Evolutionary conservation across 306 rosid genomes (phyloP), one percentile per base, ranked within the genome.

Genomic region (Pachyrhizus erosus): DNA sequence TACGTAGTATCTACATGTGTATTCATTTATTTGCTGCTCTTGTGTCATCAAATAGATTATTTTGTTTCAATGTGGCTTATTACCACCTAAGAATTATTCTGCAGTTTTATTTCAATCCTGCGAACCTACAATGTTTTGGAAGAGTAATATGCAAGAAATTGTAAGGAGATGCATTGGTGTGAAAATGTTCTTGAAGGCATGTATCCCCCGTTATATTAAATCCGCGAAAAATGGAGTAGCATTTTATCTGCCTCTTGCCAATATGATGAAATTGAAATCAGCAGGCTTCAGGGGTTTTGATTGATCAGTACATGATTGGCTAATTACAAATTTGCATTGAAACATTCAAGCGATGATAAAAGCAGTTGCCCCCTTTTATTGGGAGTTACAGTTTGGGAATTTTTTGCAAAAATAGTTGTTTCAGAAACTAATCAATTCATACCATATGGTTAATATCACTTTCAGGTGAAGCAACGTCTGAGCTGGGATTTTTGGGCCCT

Each of bases 1-100:
- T 77, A 39, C 68, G 40, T 64, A 2, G 57, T 54, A 54, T 83
- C 70, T 72, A 73, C 80, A 27, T 84, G 49, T 78, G 85, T 77
- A 55, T 76, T 68, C 77, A 66, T 68, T 23, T 26, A 49, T 62
- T 26, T 17, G 67, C 49, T 21, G 23, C 34, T 68, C 72, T 83
- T 78, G 54, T 73, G 15, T 79, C 33, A 20, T 71, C 72, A 42
- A 46, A 40, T 70, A 27, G 77, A 70, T 39, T 70, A 65, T 48
- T 60, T 23, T 12, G 34, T 33, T 40, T 58, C 20, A 4, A 3
- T 12, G 34, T 70, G 49, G 73, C 46, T 70, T 21, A 49, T 67
- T 57, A 65, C 71, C 67, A 33, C 26, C 54, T 13, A 52, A 52
- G 60, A 18, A 12, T 3, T 26, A 15, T 69, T 40, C 33, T 69